Base-by-base conservation (phyloP, 495 filamentous ascomycete genomes). In the Aspergillus asperescens region DNA sequence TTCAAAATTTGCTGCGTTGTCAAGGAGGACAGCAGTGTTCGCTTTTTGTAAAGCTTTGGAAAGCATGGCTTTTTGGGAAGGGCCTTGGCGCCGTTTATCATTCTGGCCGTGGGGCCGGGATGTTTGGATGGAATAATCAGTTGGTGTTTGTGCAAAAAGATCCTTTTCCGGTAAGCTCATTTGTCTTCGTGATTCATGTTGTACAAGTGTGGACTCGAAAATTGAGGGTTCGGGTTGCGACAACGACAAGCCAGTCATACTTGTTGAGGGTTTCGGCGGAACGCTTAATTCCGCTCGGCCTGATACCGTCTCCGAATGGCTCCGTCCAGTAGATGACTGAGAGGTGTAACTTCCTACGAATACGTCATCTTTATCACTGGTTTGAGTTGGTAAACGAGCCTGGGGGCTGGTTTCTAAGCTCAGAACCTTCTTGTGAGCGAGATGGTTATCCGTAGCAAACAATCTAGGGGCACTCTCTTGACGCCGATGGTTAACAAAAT, bases 1-100 rank as follows among this genome's bases (percentile, higher is more conserved):
- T 64, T 93, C 89, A 57, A 91, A 87, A 65, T 96, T 95, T 60
- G 91, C 87, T 4, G 89, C 90, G 73, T 95, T 94, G 66, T 98
- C 93, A 25, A 97, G 81, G 48, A 94, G 77, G 13, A 98, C 93
- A 7, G 93, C 93, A 19, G 88, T 93, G 59, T 96, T 95, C 31
- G 93, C 93, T 68, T 96, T 96, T 59, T 94, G 84, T 35, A 98
- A 72, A 6, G 93, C 93, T 62, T 86, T 90, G 4, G 90, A 93
- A 15, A 98, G 76, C 88, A 96, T 96, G 19, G 83, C 83, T 69
- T 94, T 96, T 61, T 95, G 87, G 1, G 87, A 89, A 48, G 67
- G 77, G 50, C 60, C 68, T 62, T 66, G 70, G 56, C 65, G 70
- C 54, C 65, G 66, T 38, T 58, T 65, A 6, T 63, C 68, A 22